phyloP scores from a whole-genome alignment of 768 basidiomycete species.

The Mycena galopus region DNA sequence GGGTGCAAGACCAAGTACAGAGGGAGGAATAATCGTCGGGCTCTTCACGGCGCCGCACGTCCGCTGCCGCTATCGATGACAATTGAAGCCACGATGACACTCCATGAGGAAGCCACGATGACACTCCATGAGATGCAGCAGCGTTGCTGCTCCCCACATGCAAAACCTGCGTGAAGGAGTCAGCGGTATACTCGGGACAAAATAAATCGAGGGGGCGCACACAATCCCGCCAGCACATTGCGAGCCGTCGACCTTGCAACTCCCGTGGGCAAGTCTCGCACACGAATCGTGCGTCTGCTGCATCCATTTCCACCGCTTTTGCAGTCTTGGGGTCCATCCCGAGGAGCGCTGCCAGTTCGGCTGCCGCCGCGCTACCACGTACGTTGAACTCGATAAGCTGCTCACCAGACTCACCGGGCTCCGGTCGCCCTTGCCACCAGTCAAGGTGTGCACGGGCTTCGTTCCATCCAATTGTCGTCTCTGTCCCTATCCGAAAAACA shows the following conservation, averaged over 20 bases:
- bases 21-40: conserved; percentile 1
- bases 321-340: not conserved
- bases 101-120: no score
- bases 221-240: conserved; percentile 9
- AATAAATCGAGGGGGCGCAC: not conserved
- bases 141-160: not conserved
- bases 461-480: conserved; percentile 1
- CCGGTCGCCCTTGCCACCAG: no score
- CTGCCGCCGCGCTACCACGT: not conserved
- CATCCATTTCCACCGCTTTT: not conserved
- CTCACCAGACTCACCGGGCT: not conserved
- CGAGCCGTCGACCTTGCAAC: not conserved
- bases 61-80: not conserved
- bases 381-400: not conserved
- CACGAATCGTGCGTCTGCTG: conserved; percentile 1
- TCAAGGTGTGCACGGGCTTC: conserved; percentile 7
- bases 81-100: not conserved
- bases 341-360: not conserved
- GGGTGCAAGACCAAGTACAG: not conserved
- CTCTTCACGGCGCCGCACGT: conserved; percentile 8
- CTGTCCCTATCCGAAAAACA: not conserved
- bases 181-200: not conserved
- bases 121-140: no score
- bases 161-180: not conserved
- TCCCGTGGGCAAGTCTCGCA: conserved; percentile 9